Evolutionary conservation across 768 basidiomycete species (phyloP).

Genomic region (Pisolithus tinctorius): DNA sequence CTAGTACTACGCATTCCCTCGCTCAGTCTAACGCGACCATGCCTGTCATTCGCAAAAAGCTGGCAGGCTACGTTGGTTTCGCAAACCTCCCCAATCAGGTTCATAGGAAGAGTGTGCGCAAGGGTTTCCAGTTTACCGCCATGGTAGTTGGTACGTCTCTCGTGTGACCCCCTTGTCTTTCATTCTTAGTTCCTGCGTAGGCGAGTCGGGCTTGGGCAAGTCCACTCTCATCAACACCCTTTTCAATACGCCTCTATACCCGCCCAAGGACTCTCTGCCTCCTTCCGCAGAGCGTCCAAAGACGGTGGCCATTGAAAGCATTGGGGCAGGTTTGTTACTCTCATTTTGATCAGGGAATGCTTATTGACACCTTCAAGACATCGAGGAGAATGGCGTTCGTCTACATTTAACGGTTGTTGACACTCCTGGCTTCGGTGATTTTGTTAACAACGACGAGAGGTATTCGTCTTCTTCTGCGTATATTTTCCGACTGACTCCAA

Average conservation of each 20-base stretch:
- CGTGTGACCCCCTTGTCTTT: conserved; percentile 11
- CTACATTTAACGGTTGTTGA: conserved; percentile 98
- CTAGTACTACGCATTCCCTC: conserved; percentile 59
- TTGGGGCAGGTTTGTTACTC: conserved; percentile 76
- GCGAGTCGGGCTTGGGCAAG: conserved; percentile 98
- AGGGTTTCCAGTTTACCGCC: conserved; percentile 97
- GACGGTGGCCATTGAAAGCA: conserved; percentile 97
- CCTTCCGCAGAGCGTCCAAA: conserved; percentile 84
- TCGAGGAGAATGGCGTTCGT: conserved; percentile 97
- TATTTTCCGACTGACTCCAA: conserved; percentile 13
- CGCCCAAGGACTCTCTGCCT: conserved; percentile 75
- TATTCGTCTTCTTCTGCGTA: conserved; percentile 28
- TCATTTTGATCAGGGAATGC: conserved; percentile 5
- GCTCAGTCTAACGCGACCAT: conserved; percentile 27
- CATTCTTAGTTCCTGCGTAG: conserved; percentile 33
- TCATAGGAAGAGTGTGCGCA: conserved; percentile 95
- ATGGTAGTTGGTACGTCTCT: conserved; percentile 93
- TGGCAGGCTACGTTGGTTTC: conserved; percentile 94
- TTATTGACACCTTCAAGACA: conserved; percentile 52
- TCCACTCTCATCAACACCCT: conserved; percentile 98
- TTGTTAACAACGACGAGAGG: conserved; percentile 99
- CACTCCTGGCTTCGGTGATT: conserved; percentile 98
- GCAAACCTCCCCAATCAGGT: conserved; percentile 99
- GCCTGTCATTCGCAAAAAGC: conserved; percentile 72
- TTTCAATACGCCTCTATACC: conserved; percentile 95